Conservation (phyloP, 139 green algal species). For the Marvania coccoides region DNA sequence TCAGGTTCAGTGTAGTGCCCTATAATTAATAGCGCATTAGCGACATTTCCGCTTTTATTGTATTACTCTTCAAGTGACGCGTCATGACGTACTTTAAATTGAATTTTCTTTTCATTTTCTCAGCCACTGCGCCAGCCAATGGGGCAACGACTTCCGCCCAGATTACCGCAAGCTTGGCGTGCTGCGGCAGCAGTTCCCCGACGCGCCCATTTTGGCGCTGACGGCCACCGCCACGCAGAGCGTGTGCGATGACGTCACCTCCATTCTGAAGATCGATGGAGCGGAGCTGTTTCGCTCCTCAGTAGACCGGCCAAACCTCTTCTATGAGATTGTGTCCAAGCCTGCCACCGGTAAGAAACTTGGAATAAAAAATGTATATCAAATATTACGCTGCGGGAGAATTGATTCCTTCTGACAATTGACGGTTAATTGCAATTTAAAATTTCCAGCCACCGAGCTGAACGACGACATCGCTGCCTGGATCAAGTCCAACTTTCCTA, state of each 20-base stretch:
- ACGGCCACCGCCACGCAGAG: constrained; percentile 38
- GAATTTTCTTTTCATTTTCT: no score
- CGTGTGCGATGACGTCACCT: constrained; percentile 32
- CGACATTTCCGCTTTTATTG: no score
- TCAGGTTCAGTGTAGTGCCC: no score
- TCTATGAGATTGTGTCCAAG: constrained; percentile 45
- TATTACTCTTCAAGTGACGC: no score
- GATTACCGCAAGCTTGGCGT: constrained; percentile 71
- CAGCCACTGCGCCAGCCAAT: constrained; percentile 53
- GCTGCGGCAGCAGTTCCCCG: constrained; percentile 56
- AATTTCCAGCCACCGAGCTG: constrained; percentile 7
- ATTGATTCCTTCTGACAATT: no score
- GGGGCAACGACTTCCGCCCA: constrained; percentile 39
- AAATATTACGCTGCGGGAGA: no score
- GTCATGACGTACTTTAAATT: no score
- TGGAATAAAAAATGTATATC: no score
- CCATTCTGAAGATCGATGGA: constrained; percentile 39
- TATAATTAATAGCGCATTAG: no score
- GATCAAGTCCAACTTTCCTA: constrained; percentile 33
- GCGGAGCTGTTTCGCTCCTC: constrained; percentile 52
- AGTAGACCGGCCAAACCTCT: constrained; percentile 69
- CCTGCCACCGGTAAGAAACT: no score
- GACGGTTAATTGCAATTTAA: no score
- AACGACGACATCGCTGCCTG: constrained; percentile 37
- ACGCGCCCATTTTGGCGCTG: constrained; percentile 37